Evolutionary conservation across 495 filamentous ascomycete genomes (phyloP), one percentile per base, ranked within the genome.

Genomic region (Massariosphaeria phaeospora): DNA sequence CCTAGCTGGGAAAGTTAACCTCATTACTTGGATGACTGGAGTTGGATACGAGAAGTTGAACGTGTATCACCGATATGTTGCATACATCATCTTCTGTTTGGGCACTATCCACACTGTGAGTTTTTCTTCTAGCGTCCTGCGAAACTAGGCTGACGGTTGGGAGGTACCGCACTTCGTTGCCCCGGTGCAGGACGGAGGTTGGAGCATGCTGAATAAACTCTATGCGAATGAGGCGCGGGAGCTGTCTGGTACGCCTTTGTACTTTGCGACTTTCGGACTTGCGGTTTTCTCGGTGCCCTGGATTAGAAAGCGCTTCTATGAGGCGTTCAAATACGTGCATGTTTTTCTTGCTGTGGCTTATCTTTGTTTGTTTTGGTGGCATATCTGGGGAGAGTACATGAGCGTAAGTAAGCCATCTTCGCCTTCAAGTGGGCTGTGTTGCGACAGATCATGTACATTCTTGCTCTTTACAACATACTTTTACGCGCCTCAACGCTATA

Each of bases 381-480:
- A 56, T 30, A 49, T 54, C 48, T 44, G 27, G 30, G 56, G 56
- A 4, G 56, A 59, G 42, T 59, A 59, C 42, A 53, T 59, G 56
- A 41, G 49, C n/a, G 55, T 58, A 36, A 51, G 55, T 58, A 4
- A n/a, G n/a, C n/a, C n/a, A n/a, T n/a, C n/a, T n/a, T n/a, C n/a
- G n/a, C n/a, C n/a, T n/a, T n/a, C n/a, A n/a, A n/a, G n/a, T n/a
- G n/a, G n/a, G n/a, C n/a, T n/a, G n/a, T n/a, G n/a, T n/a, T n/a
- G n/a, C n/a, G n/a, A n/a, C n/a, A n/a, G n/a, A n/a, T n/a, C n/a
- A n/a, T 27, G 4, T 43, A 38, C 17, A 35, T 26, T 17, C 2
- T 27, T 24, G 3, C 18, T n/a, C 3, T 13, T 36, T 11, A 4
- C 8, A 48, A 3, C 23, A 12, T n/a, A n/a, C n/a, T n/a, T n/a